Evolutionary conservation across 2,329 filamentous ascomycete species (phyloP).

Genomic region (Fusarium fujikuroi): DNA sequence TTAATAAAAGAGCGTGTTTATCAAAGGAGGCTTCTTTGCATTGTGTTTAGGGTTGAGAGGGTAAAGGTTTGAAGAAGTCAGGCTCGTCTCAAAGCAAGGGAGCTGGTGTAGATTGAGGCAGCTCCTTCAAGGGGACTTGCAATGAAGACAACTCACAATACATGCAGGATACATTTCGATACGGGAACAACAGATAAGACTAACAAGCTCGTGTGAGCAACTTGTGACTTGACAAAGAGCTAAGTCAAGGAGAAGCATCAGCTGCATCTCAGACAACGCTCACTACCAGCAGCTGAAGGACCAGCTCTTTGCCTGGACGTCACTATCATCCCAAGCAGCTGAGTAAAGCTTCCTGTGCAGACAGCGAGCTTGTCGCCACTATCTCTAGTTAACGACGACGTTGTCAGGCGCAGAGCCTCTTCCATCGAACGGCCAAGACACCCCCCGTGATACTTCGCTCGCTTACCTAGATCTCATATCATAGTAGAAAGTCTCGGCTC

Average conservation of each 20-base stretch:
- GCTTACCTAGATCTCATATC: not conserved
- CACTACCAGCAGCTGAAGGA: not conserved
- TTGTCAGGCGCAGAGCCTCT: not conserved
- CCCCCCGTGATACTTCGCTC: too few relatives aligned
- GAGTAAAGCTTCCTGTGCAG: not conserved
- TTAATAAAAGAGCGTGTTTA: not conserved
- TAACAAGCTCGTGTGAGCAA: too few relatives aligned
- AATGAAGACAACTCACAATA: not conserved
- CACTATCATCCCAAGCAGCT: fast-evolving
- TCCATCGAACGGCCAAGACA: not conserved
- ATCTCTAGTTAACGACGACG: not conserved
- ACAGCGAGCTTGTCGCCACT: not conserved
- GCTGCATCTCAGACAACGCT: not conserved
- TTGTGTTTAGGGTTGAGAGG: not conserved
- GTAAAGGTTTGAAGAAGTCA: not conserved
- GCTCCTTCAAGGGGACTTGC: too few relatives aligned
- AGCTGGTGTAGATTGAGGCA: not conserved
- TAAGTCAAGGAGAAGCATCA: too few relatives aligned
- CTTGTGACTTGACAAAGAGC: not conserved
- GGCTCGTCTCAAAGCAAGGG: not conserved
- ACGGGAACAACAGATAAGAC: not conserved
- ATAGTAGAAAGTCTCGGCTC: not conserved
- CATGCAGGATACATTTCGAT: not conserved
- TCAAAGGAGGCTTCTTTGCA: not conserved
- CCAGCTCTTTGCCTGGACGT: not conserved